Percentiles rank a stretch among this genome's conserved stretches.
Evolutionary conservation across 371 early-diverging fungal species (phyloP).

Genomic region (Actinomucor elegans): DNA sequence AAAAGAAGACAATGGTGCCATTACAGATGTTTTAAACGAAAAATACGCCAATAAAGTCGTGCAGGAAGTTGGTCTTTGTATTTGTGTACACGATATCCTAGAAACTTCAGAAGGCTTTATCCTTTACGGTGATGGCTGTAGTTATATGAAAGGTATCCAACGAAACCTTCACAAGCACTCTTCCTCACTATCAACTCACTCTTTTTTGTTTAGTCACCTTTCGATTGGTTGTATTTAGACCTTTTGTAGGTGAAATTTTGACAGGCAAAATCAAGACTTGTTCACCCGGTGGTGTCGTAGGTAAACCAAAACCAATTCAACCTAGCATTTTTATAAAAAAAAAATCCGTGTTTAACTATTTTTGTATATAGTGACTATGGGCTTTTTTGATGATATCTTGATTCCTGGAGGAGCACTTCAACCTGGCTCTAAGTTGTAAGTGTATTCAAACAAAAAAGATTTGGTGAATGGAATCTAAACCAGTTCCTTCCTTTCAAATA

Average conservation of each 20-base stretch:
- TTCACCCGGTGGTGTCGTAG: slow-evolving; percentile 63
- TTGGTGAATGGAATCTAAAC: not conserved
- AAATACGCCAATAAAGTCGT: slow-evolving; percentile 94
- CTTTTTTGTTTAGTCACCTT: slow-evolving; percentile 63
- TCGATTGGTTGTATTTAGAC: slow-evolving; percentile 87
- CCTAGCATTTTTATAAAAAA: not conserved
- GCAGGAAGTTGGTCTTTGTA: slow-evolving; percentile 90
- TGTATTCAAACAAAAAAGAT: not conserved
- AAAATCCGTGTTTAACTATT: not conserved
- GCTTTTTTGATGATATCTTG: slow-evolving; percentile 91
- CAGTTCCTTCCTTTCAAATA: too few species aligned
- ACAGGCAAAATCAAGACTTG: slow-evolving; percentile 76
- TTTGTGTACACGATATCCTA: slow-evolving; percentile 80
- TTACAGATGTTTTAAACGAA: slow-evolving; percentile 85
- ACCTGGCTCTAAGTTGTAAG: slow-evolving; percentile 63
- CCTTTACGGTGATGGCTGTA: slow-evolving; percentile 80
- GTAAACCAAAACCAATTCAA: too few species aligned
- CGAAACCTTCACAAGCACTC: too few species aligned
- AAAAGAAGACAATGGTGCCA: slow-evolving; percentile 71
- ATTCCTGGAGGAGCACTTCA: slow-evolving; percentile 74
- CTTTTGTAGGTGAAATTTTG: slow-evolving; percentile 87
- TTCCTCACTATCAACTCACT: too few species aligned
- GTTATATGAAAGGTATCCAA: slow-evolving; percentile 71
- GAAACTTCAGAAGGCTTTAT: slow-evolving; percentile 80
- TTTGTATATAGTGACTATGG: slow-evolving; percentile 65